Base-by-base conservation (phyloP, 148 eudicot genomes). In the Selenicereus undatus region DNA sequence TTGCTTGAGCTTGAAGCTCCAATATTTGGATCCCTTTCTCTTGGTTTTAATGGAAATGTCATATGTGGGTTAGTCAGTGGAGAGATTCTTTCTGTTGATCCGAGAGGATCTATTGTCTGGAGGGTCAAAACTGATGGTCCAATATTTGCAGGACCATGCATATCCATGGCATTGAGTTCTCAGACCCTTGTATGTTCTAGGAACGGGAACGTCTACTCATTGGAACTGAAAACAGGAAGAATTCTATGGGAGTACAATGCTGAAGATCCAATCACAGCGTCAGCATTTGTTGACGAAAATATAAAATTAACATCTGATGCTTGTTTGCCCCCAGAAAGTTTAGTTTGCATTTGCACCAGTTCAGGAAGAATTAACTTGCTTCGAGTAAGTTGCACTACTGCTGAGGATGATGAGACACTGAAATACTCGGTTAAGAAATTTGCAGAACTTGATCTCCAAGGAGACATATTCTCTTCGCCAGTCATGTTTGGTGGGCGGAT, bases 391-490 rank as follows among this genome's bases (percentile, higher is more conserved):
- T 24, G 83, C 42, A 79, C 43, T 62, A 26, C 64, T 52, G 8
- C 8, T 75, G 88, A 82, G 75, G 82, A 27, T 45, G 66, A n/a
- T 75, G 73, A 26, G 10, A 32, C 18, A 17, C 68, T 26, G 58
- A 73, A 83, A 70, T 71, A 74, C 30, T n/a, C 64, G 45, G 90
- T 93, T 39, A 54, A 80, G 71, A 93, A 91, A 79, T 87, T 90
- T 73, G 92, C 91, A 26, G 88, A 90, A 79, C 58, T 91, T 39
- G 89, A 91, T 76, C 90, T 95, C 10, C 64, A 83, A 75, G 98
- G 98, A 50, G 92, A 91, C 75, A 81, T 95, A 75, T 93, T 93
- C 83, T 95, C 98, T 50, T 95, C 98, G 22, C 97, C 97, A 0
- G 90, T 95, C 62, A 92, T 95, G 97, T 85, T 92, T 77, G 94